Base-by-base conservation (phyloP, 1,139 yeast species). In the Blastobotrys raffinosifermentans region DNA sequence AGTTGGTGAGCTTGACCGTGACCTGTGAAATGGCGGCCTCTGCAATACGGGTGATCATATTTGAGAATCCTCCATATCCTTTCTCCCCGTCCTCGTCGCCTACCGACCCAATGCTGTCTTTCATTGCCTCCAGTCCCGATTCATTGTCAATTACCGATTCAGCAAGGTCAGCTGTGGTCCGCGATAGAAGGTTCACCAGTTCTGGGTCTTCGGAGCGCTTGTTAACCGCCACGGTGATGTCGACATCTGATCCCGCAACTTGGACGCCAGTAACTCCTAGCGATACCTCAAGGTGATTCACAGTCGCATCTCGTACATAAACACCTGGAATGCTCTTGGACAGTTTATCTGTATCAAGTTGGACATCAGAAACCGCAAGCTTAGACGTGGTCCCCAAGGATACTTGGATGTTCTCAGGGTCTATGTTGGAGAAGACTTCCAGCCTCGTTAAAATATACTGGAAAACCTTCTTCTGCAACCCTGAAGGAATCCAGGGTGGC, bases 361-460 rank as follows among this genome's bases (percentile, higher is more conserved):
- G 71, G 3, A 86, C 74, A 58, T 83, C 79, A 34, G 72, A 69
- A 17, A 86, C 67, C 1, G 73, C 68, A 57, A 72, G 73, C 60
- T 67, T 65, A 9, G 77, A 68, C 41, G 64, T 70, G 4, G 77
- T 62, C 2, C 82, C 81, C 29, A 84, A 61, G 4, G 93, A 80
- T 1, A 87, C 89, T 54, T 85, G 93, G 40, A 87, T 61, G 54
- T 86, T 82, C 13, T 87, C 82, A 22, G 84, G 66, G 55, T 86
- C 93, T 19, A 86, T 72, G 53, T 83, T 85, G 2, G 94, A 80
- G 55, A 87, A 84, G 29, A 87, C 62, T n/a, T 89, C 77, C 29
- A 87, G 72, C 57, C 85, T 93, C 54, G 82, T 86, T 16, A 87
- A 70, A 3, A 86, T 77, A 60, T 85, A 86, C 35, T 82, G 73